A percentile compares a stretch with the other conserved stretches of the same genome.
phyloP scores from a whole-genome alignment of 345 rosid genomes.

The Hibiscus syriacus region DNA sequence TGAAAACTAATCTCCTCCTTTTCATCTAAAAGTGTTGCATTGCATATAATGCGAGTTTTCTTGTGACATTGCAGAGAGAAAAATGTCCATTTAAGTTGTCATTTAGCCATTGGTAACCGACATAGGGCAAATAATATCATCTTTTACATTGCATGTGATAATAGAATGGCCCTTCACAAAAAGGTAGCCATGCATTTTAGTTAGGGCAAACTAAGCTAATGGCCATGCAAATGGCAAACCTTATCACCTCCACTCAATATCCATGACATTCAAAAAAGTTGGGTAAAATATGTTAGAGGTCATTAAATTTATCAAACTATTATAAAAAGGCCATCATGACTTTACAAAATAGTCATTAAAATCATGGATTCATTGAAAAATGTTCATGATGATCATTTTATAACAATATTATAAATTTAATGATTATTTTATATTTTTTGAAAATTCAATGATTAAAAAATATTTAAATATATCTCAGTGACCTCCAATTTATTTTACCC shows the following conservation, averaged over 20 bases:
- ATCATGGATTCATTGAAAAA: no score
- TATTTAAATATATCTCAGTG: no score
- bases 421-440: no score
- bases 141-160: constrained; percentile 13
- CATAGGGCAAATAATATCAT: constrained; percentile 8
- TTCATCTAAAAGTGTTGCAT: background rate
- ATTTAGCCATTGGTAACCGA: constrained; percentile 26
- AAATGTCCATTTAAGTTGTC: constrained; percentile 22
- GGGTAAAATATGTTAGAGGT: no score
- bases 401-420: no score
- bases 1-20: background rate
- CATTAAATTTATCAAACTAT: no score
- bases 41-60: background rate
- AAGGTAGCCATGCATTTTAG: constrained; percentile 13
- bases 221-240: constrained; percentile 10
- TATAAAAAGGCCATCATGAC: no score
- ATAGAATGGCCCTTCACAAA: constrained; percentile 11
- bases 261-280: background rate
- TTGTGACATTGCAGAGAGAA: constrained; percentile 11
- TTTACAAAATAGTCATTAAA: no score
- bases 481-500: no score
- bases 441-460: no score
- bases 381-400: no score
- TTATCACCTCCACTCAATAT: constrained; percentile 9
- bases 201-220: background rate